Evolutionary conservation across 1,139 yeast genomes (phyloP), one percentile per base, ranked within the genome.

Genomic region (Zygosaccharomyces sapae): DNA sequence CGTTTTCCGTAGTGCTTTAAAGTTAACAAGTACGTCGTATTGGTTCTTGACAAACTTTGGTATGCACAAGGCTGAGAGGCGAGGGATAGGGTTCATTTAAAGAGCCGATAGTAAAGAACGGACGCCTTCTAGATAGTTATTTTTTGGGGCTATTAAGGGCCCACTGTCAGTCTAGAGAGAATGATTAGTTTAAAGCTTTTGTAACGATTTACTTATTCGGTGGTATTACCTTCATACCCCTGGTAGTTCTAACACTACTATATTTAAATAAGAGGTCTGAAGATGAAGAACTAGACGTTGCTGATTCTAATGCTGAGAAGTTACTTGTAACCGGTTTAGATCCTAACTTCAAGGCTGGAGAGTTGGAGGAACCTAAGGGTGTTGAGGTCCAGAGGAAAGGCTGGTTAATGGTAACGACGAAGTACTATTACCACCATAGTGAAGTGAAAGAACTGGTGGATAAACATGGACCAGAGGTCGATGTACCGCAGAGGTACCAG

Each of bases 381-480:
- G 77, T 85, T 5, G 80, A 81, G 33, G 76, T 88, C 0, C 77
- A 73, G 56, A 81, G 78, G 60, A 69, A 80, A 9, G 96, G 96
- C 2, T 88, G 96, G 95, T 68, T 90, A 3, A 80, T 85, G 3
- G 88, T 89, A 7, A 86, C 96, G 0, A 81, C 81, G 51, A 92
- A 86, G 56, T 87, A 84, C 57, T 77, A 77, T 51, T 71, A 69
- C 47, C 72, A 77, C 58, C 71, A 81, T 40, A 68, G 62, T 71
- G 81, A 61, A 71, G 81, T 5, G 86, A 0, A 79, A 71, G 34
- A 46, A 22, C 38, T 42, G 25, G 41, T 69, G 44, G 82, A 79
- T 20, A 76, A 72, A 60, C 56, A 59, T 24, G 36, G 51, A 16
- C 46, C 52, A 16, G 33, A 49, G 5, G 55, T 48, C 18, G 51